Evolutionary conservation across 1,284 basidiomycete genomes (phyloP).

Genomic region (Calocybe gambosa): DNA sequence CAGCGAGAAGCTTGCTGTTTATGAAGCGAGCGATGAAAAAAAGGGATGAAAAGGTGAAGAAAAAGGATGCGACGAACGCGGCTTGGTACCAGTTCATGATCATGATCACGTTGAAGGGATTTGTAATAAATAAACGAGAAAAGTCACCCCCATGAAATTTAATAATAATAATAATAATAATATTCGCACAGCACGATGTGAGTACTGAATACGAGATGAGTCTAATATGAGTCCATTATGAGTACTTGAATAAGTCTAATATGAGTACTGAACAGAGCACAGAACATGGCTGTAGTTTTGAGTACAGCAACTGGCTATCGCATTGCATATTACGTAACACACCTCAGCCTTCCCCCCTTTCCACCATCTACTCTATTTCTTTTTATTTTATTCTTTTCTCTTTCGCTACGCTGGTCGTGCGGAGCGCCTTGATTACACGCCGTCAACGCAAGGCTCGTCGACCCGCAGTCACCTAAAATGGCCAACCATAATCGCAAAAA

Average conservation of each 20-base stretch:
- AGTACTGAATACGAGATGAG: too few species aligned
- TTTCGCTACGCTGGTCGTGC: conserved; percentile 44
- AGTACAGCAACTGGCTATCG: too few species aligned
- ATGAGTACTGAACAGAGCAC: too few species aligned
- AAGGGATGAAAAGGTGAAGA: conserved; percentile 41
- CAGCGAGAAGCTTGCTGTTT: conserved; percentile 37
- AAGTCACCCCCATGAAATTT: not conserved
- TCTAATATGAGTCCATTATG: too few species aligned
- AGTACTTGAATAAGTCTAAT: too few species aligned
- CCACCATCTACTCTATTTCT: conserved; percentile 8
- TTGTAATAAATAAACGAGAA: conserved; percentile 1
- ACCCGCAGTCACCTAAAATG: conserved; percentile 21
- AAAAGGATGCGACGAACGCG: conserved; percentile 47
- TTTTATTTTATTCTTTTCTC: conserved; percentile 19
- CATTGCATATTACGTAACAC: not conserved
- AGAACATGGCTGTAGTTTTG: too few species aligned
- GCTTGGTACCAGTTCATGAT: conserved; percentile 43
- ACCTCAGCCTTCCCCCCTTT: not conserved
- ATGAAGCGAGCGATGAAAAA: conserved; percentile 36
- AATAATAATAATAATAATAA: conserved; percentile 9
- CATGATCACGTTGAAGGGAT: too few species aligned
- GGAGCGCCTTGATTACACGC: conserved; percentile 30
- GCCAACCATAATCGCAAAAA: conserved; percentile 42
- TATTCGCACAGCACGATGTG: not conserved
- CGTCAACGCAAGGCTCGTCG: conserved; percentile 24